A percentile compares a stretch with the other conserved stretches of the same genome.
Evolutionary conservation across 345 rosid species (phyloP).

Genomic region (Dovyalis caffra): DNA sequence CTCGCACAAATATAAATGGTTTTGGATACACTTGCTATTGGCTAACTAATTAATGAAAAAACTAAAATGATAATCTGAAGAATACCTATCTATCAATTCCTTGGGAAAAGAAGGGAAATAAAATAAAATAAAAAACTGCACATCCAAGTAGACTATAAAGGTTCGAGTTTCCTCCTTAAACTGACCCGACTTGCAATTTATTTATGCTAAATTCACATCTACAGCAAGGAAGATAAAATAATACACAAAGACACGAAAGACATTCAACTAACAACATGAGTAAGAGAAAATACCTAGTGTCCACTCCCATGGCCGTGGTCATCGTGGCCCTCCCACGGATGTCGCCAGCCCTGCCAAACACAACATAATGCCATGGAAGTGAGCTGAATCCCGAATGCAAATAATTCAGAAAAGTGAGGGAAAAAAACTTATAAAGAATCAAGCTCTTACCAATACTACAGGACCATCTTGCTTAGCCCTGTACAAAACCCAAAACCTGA

Average conservation of each 20-base stretch:
- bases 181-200: neutral
- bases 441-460: constrained; percentile 73
- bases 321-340: constrained; percentile 86
- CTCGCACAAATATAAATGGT: neutral
- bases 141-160: neutral
- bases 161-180: neutral
- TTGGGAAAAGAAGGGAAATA: no score
- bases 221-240: neutral
- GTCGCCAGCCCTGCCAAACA: constrained; percentile 79
- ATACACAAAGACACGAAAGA: neutral
- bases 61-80: neutral
- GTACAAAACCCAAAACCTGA: constrained; percentile 95
- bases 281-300: constrained; percentile 44
- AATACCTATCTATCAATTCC: neutral
- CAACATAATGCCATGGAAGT: neutral
- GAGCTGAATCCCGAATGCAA: neutral
- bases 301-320: constrained; percentile 59
- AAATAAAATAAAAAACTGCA: neutral
- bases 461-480: constrained; percentile 97
- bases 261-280: neutral
- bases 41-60: neutral
- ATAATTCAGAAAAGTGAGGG: neutral
- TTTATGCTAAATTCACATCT: neutral
- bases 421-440: neutral
- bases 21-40: neutral